Evolutionary conservation across 2,329 filamentous ascomycete genomes (phyloP), one percentile per base, ranked within the genome.

Genomic region (Cyanodermella asteris): DNA sequence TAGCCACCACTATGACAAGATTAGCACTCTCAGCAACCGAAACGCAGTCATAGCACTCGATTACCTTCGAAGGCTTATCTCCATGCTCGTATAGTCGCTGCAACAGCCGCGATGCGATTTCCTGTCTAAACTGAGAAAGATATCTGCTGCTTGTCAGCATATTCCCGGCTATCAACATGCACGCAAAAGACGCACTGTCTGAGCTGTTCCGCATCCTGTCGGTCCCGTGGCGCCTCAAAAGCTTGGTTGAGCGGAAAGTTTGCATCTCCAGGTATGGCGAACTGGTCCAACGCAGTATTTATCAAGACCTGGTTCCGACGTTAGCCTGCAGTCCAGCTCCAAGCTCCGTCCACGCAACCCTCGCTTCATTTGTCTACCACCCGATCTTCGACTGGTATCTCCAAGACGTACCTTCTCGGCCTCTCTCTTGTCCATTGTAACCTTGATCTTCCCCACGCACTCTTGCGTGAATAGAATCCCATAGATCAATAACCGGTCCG

Each of bases 381-480:
- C 34, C 31, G 9, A 31, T 35, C 23, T 33, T 34, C 14, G 38
- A 28, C 7, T 32, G 33, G 32, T 35, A 28, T 16, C 7, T 24
- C 16, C 9, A n/a, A n/a, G 27, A 30, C 29, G 11, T 36, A 64
- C 61, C 56, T 72, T 73, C 47, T 72, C 66, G 4, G 67, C 69
- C 23, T 71, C 69, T 38, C 67, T 62, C 31, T 66, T 54, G 21
- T 50, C 54, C 53, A 78, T 74, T 22, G 50, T 55, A 8, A 80
- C 73, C 55, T 72, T 78, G 45, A 94, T 81, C 62, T 87, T 90
- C 41, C 62, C 59, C 45, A 97, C 56, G 41, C 80, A 82, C 50
- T 94, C 82, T 52, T 73, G 84, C 42, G 94, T 64, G 52, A 84
- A 94, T 45, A 91, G 64, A 47, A 93, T 97, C 34, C 84, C 84